A percentile compares a stretch with the other conserved stretches of the same genome.
Evolutionary conservation across 1,284 basidiomycete species (phyloP).

Genomic region (Neonothopanus nambi): DNA sequence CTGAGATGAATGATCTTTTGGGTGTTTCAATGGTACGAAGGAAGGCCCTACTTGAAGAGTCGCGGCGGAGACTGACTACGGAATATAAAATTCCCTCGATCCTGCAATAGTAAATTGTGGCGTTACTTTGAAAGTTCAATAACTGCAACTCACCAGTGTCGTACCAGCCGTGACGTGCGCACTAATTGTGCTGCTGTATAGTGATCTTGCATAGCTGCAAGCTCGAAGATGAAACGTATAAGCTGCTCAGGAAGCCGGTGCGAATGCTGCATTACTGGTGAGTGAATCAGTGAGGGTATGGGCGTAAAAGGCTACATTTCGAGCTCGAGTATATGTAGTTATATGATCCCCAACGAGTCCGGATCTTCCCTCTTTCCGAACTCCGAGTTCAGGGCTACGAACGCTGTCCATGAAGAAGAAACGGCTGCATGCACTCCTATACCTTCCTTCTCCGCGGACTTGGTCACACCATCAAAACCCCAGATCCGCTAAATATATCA

Average conservation of each 20-base stretch:
- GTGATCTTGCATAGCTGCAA: background rate
- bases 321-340: too few species aligned
- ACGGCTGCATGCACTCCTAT: too few species aligned
- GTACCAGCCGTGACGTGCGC: background rate
- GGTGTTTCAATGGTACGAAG: background rate
- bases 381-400: too few species aligned
- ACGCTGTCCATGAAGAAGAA: too few species aligned
- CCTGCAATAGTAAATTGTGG: background rate
- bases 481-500: too few species aligned
- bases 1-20: background rate
- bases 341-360: too few species aligned
- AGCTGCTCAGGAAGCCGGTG: background rate
- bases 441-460: too few species aligned
- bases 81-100: slow-evolving; percentile 3
- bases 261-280: too few species aligned
- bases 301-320: too few species aligned
- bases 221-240: slow-evolving; percentile 4
- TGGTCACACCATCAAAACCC: too few species aligned
- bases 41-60: background rate
- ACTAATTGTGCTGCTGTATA: background rate
- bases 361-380: too few species aligned
- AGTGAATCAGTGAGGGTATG: too few species aligned
- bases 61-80: background rate
- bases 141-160: slow-evolving; percentile 5
- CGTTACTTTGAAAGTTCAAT: background rate